Conservation (phyloP, 2,329 filamentous ascomycete species). For the Exserohilum rostratum region DNA sequence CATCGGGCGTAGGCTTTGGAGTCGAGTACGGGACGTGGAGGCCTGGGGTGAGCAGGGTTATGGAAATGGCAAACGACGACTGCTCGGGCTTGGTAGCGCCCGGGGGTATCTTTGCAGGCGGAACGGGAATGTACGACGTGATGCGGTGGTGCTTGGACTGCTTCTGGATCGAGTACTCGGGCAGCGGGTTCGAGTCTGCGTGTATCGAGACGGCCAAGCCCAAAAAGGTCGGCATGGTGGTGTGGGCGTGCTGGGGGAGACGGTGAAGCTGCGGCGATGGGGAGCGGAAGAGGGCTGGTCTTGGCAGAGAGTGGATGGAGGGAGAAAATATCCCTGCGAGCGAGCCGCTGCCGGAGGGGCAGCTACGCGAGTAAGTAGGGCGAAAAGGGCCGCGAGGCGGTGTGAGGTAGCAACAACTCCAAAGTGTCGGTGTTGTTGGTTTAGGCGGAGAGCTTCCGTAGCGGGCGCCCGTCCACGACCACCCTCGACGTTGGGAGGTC, state of each 20-base stretch:
- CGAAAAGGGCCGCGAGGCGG: constrained; percentile 14
- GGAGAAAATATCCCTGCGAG: constrained; percentile 14
- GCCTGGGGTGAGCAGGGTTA: constrained; percentile 88
- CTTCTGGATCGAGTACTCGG: constrained; percentile 94
- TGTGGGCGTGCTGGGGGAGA: constrained; percentile 11
- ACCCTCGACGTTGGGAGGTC: too few relatives aligned
- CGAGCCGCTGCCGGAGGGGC: constrained; percentile 13
- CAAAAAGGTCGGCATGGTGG: constrained; percentile 86
- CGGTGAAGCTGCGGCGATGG: constrained; percentile 16
- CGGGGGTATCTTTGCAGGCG: constrained; percentile 76
- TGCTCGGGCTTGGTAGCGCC: constrained; percentile 80
- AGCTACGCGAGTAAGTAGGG: constrained; percentile 19
- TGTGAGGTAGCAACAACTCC: constrained; percentile 22
- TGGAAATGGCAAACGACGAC: constrained; percentile 96
- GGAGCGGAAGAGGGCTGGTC: constrained; percentile 20
- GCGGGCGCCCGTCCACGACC: constrained; percentile 10
- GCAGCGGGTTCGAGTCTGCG: constrained; percentile 76
- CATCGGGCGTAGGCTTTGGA: constrained; percentile 76
- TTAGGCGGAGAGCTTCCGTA: constrained; percentile 20
- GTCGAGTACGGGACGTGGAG: constrained; percentile 91
- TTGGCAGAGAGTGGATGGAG: constrained; percentile 22
- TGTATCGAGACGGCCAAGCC: constrained; percentile 98
- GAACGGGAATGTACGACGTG: constrained; percentile 95
- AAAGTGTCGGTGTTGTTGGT: constrained; percentile 17
- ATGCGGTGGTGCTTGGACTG: constrained; percentile 90